Evolutionary conservation across 2,329 filamentous ascomycete genomes (phyloP).

Genomic region (Reticulascus tulasneorum): DNA sequence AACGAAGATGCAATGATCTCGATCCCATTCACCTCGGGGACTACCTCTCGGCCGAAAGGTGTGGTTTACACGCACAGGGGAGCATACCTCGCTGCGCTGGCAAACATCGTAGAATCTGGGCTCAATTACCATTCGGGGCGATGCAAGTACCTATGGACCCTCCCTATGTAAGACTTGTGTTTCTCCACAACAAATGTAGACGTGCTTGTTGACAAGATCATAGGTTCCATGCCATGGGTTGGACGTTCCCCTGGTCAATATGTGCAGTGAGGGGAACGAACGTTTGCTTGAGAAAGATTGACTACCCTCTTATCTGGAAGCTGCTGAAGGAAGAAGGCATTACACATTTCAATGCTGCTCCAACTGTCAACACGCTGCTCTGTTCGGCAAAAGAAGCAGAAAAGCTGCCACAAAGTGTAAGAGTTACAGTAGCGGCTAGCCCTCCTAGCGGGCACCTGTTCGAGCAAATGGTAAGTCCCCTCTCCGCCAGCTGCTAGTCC

Average conservation of each 20-base stretch:
- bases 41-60: slow-evolving; percentile 87
- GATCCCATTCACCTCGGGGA: slow-evolving; percentile 90
- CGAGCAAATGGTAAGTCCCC: slow-evolving; percentile 70
- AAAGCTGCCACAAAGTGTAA: slow-evolving; percentile 64
- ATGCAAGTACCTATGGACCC: slow-evolving; percentile 84
- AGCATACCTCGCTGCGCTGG: slow-evolving; percentile 77
- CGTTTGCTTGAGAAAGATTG: slow-evolving; percentile 90
- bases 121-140: slow-evolving; percentile 67
- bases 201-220: neutral
- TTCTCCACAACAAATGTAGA: neutral
- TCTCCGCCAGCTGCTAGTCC: neutral
- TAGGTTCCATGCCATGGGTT: slow-evolving; percentile 67
- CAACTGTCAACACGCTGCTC: slow-evolving; percentile 87
- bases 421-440: slow-evolving; percentile 88
- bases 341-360: slow-evolving; percentile 93
- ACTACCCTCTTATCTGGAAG: slow-evolving; percentile 90
- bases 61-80: slow-evolving; percentile 89
- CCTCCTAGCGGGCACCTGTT: slow-evolving; percentile 89
- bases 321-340: slow-evolving; percentile 81
- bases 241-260: slow-evolving; percentile 92
- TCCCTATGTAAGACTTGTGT: slow-evolving; percentile 77
- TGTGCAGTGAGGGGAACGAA: slow-evolving; percentile 92
- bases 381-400: slow-evolving; percentile 76
- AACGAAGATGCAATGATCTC: slow-evolving; percentile 81
- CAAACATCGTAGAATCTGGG: slow-evolving; percentile 83